A percentile compares a stretch with the other conserved stretches of the same genome.
These are phyloP conservation scores for Sporothrix pseudoabietina DNA, from an alignment of 2,329 filamentous ascomycete species.

Conservation along the genomic window DNA sequence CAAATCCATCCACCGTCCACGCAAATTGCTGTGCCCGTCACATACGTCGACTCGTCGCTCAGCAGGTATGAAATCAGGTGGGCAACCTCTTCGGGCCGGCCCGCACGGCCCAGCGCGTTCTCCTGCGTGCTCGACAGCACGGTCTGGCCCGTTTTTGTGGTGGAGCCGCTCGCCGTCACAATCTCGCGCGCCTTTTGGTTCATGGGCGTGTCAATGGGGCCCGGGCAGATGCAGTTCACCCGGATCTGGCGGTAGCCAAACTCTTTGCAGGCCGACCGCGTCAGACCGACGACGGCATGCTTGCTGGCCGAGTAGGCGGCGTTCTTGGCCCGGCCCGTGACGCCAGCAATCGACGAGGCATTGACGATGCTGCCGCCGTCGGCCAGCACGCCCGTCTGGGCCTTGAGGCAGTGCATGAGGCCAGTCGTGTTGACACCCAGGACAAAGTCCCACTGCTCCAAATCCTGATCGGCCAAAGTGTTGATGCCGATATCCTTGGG, in stretches of 20 bases:
- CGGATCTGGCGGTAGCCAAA: constrained; percentile 31
- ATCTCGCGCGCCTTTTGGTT: constrained; percentile 27
- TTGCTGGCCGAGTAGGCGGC: constrained; percentile 34
- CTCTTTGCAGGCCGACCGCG: constrained; percentile 30
- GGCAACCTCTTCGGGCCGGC: constrained; percentile 32
- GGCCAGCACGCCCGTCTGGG: constrained; percentile 39
- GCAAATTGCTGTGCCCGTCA: constrained; percentile 32
- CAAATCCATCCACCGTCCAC: constrained; percentile 32
- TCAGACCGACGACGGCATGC: constrained; percentile 33
- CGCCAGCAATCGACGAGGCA: constrained; percentile 45
- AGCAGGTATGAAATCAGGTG: constrained; percentile 32
- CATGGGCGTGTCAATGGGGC: constrained; percentile 30
- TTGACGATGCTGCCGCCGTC: constrained; percentile 49
- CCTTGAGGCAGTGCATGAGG: constrained; percentile 33
- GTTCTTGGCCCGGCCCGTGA: constrained; percentile 39
- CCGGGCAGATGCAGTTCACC: constrained; percentile 31
- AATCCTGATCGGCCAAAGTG: constrained; percentile 48
- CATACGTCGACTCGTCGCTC: constrained; percentile 35
- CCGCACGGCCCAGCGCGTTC: constrained; percentile 29
- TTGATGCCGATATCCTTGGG: constrained; percentile 45
- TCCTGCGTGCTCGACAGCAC: constrained; percentile 28
- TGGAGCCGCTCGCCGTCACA: constrained; percentile 21
- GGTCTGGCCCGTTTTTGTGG: background rate
- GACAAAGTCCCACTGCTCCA: constrained; percentile 33
- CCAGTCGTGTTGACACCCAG: constrained; percentile 32